Evolutionary conservation across 805 yeast genomes (phyloP).

Genomic region (Kodamaea nitidulidarum): DNA sequence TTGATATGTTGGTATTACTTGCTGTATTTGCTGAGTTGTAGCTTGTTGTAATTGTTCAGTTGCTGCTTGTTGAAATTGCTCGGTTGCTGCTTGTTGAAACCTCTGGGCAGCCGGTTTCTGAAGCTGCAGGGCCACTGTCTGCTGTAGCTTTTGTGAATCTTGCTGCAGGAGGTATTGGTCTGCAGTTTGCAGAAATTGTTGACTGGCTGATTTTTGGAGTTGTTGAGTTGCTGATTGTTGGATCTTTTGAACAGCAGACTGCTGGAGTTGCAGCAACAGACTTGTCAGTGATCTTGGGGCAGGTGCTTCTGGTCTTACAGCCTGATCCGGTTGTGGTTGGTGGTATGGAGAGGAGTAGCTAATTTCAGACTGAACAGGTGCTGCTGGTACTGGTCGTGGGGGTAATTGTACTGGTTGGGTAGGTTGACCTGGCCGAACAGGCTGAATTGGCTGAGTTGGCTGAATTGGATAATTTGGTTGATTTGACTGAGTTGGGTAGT

Average conservation of each 20-base stretch:
- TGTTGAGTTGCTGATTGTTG: background rate
- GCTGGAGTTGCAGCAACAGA: background rate
- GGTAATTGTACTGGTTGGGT: slow-evolving; percentile 3
- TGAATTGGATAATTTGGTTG: slow-evolving; percentile 5
- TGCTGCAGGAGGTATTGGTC: too few relatives aligned
- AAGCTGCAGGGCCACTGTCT: background rate
- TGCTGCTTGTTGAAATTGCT: slow-evolving; percentile 5
- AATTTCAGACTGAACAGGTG: background rate
- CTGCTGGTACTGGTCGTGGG: background rate
- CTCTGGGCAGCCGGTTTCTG: slow-evolving; percentile 7
- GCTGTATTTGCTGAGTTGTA: slow-evolving; percentile 3
- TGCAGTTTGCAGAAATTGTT: background rate
- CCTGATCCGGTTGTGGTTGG: background rate
- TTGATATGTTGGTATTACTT: background rate
- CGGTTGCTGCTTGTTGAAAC: background rate
- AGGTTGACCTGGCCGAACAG: slow-evolving; percentile 1
- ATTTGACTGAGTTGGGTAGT: slow-evolving; percentile 5
- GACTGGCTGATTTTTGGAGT: background rate
- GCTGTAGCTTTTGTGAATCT: background rate
- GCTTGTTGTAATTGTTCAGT: slow-evolving; percentile 4
- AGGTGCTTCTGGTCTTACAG: background rate
- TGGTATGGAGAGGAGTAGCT: background rate
- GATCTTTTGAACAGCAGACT: background rate
- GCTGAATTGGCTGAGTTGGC: slow-evolving; percentile 2
- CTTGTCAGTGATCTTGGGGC: too few relatives aligned